These are phyloP conservation scores for Bruguiera gymnorhiza DNA, from an alignment of 345 rosid genomes.

Conservation along the genomic window DNA sequence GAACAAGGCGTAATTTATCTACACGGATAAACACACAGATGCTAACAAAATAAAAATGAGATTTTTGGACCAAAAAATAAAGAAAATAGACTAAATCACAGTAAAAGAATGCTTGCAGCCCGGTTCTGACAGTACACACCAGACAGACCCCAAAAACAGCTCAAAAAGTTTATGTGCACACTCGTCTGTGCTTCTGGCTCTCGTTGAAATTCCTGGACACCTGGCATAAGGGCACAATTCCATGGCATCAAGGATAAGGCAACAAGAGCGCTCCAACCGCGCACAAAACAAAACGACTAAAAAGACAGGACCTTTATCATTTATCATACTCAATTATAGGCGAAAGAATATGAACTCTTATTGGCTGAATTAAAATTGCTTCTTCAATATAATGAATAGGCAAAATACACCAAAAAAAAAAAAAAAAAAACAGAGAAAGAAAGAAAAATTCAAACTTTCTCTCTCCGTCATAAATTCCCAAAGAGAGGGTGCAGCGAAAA, in stretches of 20 bases:
- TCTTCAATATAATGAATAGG: neutral
- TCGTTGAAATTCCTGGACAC: no score
- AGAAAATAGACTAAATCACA: neutral
- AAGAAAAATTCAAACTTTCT: neutral
- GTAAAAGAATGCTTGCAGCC: no score
- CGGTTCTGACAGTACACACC: no score
- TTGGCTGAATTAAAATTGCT: neutral
- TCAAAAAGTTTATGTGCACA: no score
- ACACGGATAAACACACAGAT: constrained; percentile 4
- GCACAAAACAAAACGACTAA: neutral
- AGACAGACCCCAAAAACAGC: no score
- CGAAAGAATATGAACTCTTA: neutral
- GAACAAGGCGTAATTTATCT: constrained; percentile 36
- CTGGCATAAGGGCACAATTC: no score
- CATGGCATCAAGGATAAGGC: no score
- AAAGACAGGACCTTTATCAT: neutral
- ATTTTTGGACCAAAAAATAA: neutral
- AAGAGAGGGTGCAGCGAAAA: neutral
- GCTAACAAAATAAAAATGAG: neutral
- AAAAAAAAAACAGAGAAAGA: no score
- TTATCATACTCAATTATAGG: no score
- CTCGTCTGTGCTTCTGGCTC: no score
- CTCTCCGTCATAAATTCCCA: neutral
- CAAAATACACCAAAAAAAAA: neutral
- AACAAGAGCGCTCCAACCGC: neutral